Base-by-base conservation (phyloP, 2,329 filamentous ascomycete genomes). In the Claviceps arundinis region DNA sequence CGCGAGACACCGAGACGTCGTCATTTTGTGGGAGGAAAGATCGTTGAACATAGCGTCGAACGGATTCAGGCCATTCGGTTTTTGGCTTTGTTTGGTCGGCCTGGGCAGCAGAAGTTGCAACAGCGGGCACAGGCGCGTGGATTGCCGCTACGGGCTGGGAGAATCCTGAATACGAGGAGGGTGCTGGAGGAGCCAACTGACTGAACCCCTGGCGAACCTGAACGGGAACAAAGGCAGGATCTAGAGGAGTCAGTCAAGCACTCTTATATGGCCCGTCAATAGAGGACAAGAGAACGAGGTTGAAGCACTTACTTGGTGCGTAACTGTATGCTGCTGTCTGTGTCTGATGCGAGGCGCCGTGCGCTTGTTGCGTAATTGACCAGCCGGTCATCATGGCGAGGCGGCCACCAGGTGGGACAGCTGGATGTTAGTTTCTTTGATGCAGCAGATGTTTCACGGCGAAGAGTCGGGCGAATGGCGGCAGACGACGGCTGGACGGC, bases 11-110 rank as follows among this genome's bases (percentile, higher is more conserved):
- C 41, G 78, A 76, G 5, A 76, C 62, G 56, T 86, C 76, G 57
- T 82, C 73, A 64, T 89, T 87, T 54, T 82, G 78, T 26, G 81
- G 78, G 49, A 87, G 81, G 65, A 97, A 97, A 26, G 89, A 90
- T 62, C 89, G 83, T 62, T 89, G 85, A 37, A 97, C 91, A 70
- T 96, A 97, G 58, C 78, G 75, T 60, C 89, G 86, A 55, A 97
- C 88, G n/a, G 84, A 80, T 44, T 80, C 73, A 37, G 89, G 84
- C 84, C 89, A 97, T 60, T 85, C 81, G 61, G 85, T 82, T 71
- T 85, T 87, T 64, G 75, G 70, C 66, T 76, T 74, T 59, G 65
- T 66, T 56, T 61, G 62, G 59, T 66, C 61, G 53, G 49, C 26
- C 46, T 45, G 53, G 13, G 59, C 56, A 48, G 61, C 57, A 53